Evolutionary conservation across 1,139 yeast species (phyloP), one percentile per base, ranked within the genome.

Genomic region (Yamadazyma sp.): DNA sequence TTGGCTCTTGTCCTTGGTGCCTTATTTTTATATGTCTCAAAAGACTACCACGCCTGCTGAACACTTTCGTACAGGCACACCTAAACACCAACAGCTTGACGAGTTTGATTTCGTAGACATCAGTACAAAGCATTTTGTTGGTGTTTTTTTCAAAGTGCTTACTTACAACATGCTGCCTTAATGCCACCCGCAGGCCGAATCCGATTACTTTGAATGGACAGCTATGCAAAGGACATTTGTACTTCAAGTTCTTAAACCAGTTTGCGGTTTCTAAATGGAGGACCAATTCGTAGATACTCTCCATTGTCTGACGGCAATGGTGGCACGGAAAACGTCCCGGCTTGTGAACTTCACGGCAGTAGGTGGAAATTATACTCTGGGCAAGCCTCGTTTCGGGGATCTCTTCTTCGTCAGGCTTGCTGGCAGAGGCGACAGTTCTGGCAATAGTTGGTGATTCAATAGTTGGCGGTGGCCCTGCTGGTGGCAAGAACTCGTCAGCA

Each of bases 151-250:
- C 42, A 27, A 38, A 36, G 52, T 83, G 88, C 46, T 78, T 80
- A 27, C 73, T 63, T 17, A 75, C 68, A 43, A 78, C 71, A 50
- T 83, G 88, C 41, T 87, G 70, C 40, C 76, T 63, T 42, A 81
- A 68, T 46, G 77, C 81, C 4, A 78, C 75, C 34, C 75, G 65
- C 40, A 82, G 73, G 32, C 77, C 73, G 38, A 80, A 66, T 0
- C 88, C 87, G 29, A 81, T 60, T 3, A 75, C 58, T 29, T 69
- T 66, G 81, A 84, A 82, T 0, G 83, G 82, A 49, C 89, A 83
- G n/a, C 64, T 60, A 10, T 55, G 51, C 29, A 73, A 64, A 0
- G 79, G 79, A 50, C 88, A 82, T 27, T 47, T 42, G 31, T 48
- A 48, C 28, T 43, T 48, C 24, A 48, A 38, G 8, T n/a, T 8